phyloP scores from a whole-genome alignment of 2,329 filamentous ascomycete genomes.

The Cryoendolithus antarcticus region DNA sequence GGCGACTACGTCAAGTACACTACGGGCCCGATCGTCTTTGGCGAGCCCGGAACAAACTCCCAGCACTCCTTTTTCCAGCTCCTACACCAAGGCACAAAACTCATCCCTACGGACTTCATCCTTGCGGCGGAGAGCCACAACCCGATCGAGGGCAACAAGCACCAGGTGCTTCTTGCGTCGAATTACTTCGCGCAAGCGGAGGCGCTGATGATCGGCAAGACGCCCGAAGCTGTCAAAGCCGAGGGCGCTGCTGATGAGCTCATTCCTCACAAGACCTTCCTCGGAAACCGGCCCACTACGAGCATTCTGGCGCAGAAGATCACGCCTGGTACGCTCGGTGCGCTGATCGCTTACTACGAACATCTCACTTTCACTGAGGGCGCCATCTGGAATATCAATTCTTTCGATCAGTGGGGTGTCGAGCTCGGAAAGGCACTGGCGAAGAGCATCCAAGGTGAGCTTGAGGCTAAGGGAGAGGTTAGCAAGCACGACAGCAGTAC shows the following conservation, averaged over 20 bases:
- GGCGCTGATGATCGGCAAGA: slow-evolving; percentile 80
- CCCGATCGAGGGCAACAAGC: slow-evolving; percentile 78
- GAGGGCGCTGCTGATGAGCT: slow-evolving; percentile 64
- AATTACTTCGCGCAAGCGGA: slow-evolving; percentile 87
- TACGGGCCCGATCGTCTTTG: slow-evolving; percentile 89
- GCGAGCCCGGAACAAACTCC: slow-evolving; percentile 95
- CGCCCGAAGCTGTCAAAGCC: slow-evolving; percentile 62
- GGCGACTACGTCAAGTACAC: slow-evolving; percentile 91
- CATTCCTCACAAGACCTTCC: slow-evolving; percentile 97
- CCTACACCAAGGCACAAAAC: slow-evolving; percentile 96
- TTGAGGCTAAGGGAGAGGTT: slow-evolving; percentile 64
- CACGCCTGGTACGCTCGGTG: slow-evolving; percentile 87
- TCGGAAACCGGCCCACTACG: slow-evolving; percentile 93
- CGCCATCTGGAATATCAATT: slow-evolving; percentile 98
- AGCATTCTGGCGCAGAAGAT: slow-evolving; percentile 89
- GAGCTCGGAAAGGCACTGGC: slow-evolving; percentile 94
- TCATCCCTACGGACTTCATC: slow-evolving; percentile 97
- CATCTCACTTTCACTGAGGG: slow-evolving; percentile 97
- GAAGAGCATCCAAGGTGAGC: slow-evolving; percentile 56
- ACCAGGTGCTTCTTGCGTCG: slow-evolving; percentile 91
- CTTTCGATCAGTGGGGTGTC: slow-evolving; percentile 98
- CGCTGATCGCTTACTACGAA: slow-evolving; percentile 97
- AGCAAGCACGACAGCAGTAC: slow-evolving; percentile 76
- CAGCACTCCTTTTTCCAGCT: slow-evolving; percentile 99
- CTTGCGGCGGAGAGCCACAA: slow-evolving; percentile 94